Base-by-base conservation (phyloP, 164 flowering plant species). In the Kalanchoe fedtschenkoi region DNA sequence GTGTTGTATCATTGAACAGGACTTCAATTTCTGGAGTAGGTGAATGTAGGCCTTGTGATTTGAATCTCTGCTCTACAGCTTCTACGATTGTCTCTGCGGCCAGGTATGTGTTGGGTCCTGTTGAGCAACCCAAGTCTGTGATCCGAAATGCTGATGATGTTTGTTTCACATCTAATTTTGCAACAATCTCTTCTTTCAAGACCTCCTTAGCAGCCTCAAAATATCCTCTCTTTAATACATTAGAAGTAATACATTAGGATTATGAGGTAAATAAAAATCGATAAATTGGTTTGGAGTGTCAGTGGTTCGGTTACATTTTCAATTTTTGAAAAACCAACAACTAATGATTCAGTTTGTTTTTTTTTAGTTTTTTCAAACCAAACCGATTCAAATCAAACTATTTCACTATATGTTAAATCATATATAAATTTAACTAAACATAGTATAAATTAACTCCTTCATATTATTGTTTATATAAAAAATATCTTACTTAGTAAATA, bases 41-140 rank as follows among this genome's bases (percentile, higher is more conserved):
- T 32, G 38, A n/a, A 22, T 10, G 10, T 53, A 21, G 57, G 43
- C 43, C 43, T n/a, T n/a, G 58, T 2, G 58, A 58, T 34, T 58
- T 32, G 26, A 58, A 33, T 37, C 32, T 58, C 1, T 17, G 61
- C 61, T 58, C 61, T 17, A 33, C 22, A 34, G 61, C 61, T 9
- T 58, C 39, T 6, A 34, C 15, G 16, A 58, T 58, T 0, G 39
- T 24, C 24, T 33, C 61, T 32, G 32, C 39, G 5, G 61, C 61
- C 39, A 58, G 61, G 39, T 32, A 58, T 33, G 61, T 33, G 26
- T 58, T 58, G 13, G 61, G 61, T 33, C 39, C 61, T 0, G 35
- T 34, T 34, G 61, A 58, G 61, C 61, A 58, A 34, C 61, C 61
- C 35, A 58, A 33, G 39, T 58, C 61, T 17, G 61, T 21, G 26